These are phyloP conservation scores for Schizophyllum amplum DNA, from an alignment of 1,284 basidiomycete species.

Conservation along the genomic window DNA sequence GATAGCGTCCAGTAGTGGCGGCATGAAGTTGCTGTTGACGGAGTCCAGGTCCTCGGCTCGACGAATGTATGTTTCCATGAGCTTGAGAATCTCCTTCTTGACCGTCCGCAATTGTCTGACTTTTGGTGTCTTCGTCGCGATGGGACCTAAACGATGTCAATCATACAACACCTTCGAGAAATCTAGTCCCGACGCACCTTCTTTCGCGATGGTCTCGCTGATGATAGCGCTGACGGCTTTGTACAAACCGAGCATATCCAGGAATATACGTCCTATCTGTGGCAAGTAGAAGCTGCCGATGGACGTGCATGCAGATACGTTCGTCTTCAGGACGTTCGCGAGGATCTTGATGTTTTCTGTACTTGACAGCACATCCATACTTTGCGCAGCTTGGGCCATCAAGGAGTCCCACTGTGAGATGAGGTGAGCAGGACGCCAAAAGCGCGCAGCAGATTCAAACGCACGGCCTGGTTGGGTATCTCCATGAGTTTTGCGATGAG, in stretches of 20 bases:
- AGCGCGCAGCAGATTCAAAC: constrained; percentile 17
- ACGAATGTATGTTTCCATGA: constrained; percentile 97
- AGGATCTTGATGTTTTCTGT: constrained; percentile 96
- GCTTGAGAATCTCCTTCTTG: constrained; percentile 96
- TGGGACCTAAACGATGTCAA: constrained; percentile 48
- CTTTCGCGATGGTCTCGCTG: constrained; percentile 84
- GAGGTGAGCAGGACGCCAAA: constrained; percentile 1
- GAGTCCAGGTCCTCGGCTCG: constrained; percentile 94
- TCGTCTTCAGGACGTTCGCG: constrained; percentile 96
- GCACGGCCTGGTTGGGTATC: constrained; percentile 89
- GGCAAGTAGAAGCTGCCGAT: constrained; percentile 97
- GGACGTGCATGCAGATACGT: constrained; percentile 95
- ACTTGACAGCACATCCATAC: constrained; percentile 87
- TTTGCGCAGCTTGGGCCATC: constrained; percentile 94
- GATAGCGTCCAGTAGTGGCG: constrained; percentile 93
- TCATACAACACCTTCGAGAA: constrained; percentile 2
- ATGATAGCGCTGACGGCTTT: constrained; percentile 98
- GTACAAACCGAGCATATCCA: constrained; percentile 98
- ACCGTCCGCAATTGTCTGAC: constrained; percentile 92
- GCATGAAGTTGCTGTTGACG: constrained; percentile 90
- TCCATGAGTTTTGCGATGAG: constrained; percentile 96
- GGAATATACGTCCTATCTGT: constrained; percentile 92
- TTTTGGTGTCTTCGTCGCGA: constrained; percentile 98
- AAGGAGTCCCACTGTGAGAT: constrained; percentile 84
- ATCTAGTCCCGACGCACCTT: constrained; percentile 51